A percentile compares a stretch with the other conserved stretches of the same genome.
Conservation (phyloP, 805 yeast genomes). For the Jamesozyma gamospora region DNA sequence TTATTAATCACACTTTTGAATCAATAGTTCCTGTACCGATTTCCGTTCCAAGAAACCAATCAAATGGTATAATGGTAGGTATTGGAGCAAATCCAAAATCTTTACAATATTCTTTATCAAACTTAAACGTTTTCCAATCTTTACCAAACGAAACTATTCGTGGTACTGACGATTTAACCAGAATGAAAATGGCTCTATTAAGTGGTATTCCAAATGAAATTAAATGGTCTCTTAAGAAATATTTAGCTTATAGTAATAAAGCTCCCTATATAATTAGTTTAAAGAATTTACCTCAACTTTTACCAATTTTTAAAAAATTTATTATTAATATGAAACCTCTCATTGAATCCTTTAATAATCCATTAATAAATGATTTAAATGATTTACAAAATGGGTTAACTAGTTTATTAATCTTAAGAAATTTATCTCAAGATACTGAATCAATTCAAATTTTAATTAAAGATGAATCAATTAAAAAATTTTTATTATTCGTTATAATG, state of each 20-base stretch:
- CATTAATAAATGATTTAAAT: slow-evolving; percentile 14
- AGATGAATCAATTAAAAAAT: slow-evolving; percentile 37
- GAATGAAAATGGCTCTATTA: slow-evolving; percentile 62
- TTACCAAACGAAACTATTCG: slow-evolving; percentile 30
- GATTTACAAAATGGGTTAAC: slow-evolving; percentile 26
- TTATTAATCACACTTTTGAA: slow-evolving; percentile 12
- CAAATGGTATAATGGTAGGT: slow-evolving; percentile 17
- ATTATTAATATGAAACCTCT: slow-evolving; percentile 16
- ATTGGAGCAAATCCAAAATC: slow-evolving; percentile 4
- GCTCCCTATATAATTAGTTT: slow-evolving; percentile 42
- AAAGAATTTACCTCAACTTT: slow-evolving; percentile 32
- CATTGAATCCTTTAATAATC: slow-evolving; percentile 17
- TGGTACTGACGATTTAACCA: slow-evolving; percentile 54
- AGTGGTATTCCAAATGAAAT: slow-evolving; percentile 58
- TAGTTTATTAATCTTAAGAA: slow-evolving; percentile 55
- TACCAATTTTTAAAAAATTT: slow-evolving; percentile 32
- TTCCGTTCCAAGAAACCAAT: slow-evolving; percentile 22
- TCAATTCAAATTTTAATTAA: slow-evolving; percentile 71
- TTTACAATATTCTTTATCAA: slow-evolving; percentile 24
- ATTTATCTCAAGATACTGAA: slow-evolving; percentile 71
- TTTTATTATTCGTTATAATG: slow-evolving; percentile 30
- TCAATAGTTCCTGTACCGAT: slow-evolving; percentile 22
- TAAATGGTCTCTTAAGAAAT: slow-evolving; percentile 55
- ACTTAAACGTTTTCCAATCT: slow-evolving; percentile 25
- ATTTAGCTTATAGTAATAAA: slow-evolving; percentile 32